These are phyloP conservation scores for Hypoxylon fragiforme DNA, from an alignment of 495 filamentous ascomycete species.

Conservation along the genomic window DNA sequence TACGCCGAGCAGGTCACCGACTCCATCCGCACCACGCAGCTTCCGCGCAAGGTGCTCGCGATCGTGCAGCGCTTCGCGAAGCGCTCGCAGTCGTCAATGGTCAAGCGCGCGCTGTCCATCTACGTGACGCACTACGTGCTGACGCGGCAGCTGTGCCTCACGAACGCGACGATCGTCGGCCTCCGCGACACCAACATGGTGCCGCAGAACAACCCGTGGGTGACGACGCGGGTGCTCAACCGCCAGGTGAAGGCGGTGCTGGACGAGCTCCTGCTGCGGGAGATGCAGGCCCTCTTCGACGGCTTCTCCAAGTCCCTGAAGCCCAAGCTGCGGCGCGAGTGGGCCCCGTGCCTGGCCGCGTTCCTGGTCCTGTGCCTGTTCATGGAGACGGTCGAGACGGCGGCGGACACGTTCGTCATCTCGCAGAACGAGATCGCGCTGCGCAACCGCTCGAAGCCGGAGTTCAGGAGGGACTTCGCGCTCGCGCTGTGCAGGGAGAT, in stretches of 20 bases:
- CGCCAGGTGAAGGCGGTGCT: constrained; percentile 56
- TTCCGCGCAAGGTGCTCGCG: constrained; percentile 46
- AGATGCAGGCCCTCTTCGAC: constrained; percentile 51
- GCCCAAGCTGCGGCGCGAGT: constrained; percentile 51
- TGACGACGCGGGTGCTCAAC: constrained; percentile 55
- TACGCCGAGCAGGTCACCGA: constrained; percentile 53
- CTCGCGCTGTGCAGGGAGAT: constrained; percentile 47
- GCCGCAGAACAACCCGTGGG: constrained; percentile 42
- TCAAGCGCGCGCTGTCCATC: constrained; percentile 50
- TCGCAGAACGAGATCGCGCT: constrained; percentile 52
- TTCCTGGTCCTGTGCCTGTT: constrained; percentile 56
- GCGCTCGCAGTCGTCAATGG: constrained; percentile 40
- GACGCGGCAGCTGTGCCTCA: constrained; percentile 52
- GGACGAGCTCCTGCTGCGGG: constrained; percentile 51
- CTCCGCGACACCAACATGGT: constrained; percentile 40
- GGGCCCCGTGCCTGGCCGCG: constrained; percentile 55
- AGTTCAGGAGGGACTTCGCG: constrained; percentile 46
- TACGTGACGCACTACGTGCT: constrained; percentile 58
- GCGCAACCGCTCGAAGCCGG: constrained; percentile 33
- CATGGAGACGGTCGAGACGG: constrained; percentile 55
- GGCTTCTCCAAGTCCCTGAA: constrained; percentile 51
- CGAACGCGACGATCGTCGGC: constrained; percentile 39
- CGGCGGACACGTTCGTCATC: constrained; percentile 53
- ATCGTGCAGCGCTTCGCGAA: constrained; percentile 48
- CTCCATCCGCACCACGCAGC: constrained; percentile 40